These are phyloP conservation scores for Podospora tetraspora DNA, from an alignment of 495 filamentous ascomycete genomes.

Conservation along the genomic window DNA sequence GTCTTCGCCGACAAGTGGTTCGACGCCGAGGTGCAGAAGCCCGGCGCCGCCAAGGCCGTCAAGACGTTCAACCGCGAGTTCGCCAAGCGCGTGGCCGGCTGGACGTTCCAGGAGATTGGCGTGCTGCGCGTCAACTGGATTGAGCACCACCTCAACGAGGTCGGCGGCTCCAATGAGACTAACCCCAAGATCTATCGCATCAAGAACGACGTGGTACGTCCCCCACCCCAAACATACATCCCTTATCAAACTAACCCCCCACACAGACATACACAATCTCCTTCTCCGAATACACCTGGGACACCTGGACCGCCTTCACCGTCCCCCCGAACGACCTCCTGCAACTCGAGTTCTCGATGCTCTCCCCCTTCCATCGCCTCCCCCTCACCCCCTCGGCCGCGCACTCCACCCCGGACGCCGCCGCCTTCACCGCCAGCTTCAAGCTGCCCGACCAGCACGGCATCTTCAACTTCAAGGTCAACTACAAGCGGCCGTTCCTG, in stretches of 20 bases:
- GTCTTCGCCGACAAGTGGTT: constrained; percentile 89
- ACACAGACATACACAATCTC: constrained; percentile 81
- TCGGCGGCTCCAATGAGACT: constrained; percentile 43
- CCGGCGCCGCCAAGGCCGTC: constrained; percentile 44
- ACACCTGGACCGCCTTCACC: constrained; percentile 66
- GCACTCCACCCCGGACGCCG: constrained; percentile 56
- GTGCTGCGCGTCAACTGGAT: constrained; percentile 81
- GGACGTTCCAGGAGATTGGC: constrained; percentile 92
- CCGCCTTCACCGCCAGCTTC: constrained; percentile 71
- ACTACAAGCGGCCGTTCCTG: constrained; percentile 92
- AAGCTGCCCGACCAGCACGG: constrained; percentile 91
- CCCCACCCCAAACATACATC: neutral
- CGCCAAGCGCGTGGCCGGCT: constrained; percentile 71
- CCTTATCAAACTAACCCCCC: neutral
- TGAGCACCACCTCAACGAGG: constrained; percentile 68
- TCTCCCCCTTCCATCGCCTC: constrained; percentile 96
- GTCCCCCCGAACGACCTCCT: constrained; percentile 63
- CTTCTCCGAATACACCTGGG: constrained; percentile 72
- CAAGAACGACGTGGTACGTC: constrained; percentile 91
- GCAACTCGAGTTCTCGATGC: constrained; percentile 97
- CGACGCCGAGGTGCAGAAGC: constrained; percentile 66
- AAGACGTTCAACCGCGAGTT: constrained; percentile 78
- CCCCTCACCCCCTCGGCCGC: constrained; percentile 52
- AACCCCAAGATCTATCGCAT: constrained; percentile 92
- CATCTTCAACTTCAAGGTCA: constrained; percentile 93